A percentile compares a stretch with the other conserved stretches of the same genome.
Evolutionary conservation across 2,329 filamentous ascomycete species (phyloP).

Genomic region (Hypoxylon sp.): DNA sequence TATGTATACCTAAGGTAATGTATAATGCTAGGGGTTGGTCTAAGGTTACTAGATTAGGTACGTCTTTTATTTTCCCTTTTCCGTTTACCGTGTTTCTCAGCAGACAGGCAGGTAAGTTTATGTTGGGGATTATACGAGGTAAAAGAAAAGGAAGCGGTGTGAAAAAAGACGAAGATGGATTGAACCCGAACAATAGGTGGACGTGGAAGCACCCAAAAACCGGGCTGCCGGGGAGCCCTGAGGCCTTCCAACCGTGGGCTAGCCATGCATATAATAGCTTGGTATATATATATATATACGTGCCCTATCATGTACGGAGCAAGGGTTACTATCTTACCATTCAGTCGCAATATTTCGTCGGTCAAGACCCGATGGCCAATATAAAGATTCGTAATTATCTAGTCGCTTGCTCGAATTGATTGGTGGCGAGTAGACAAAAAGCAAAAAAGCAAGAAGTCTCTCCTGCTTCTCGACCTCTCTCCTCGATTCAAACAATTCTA

Average conservation of each 20-base stretch:
- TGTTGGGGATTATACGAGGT: background rate
- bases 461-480: background rate
- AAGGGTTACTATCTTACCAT: background rate
- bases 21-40: background rate
- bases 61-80: background rate
- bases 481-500: background rate
- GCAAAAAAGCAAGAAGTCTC: background rate
- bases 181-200: background rate
- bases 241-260: background rate
- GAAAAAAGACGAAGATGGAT: background rate
- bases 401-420: background rate
- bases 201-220: background rate
- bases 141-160: conserved; percentile 1
- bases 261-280: background rate
- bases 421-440: background rate
- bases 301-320: background rate
- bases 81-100: background rate
- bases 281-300: background rate
- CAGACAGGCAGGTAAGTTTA: too few species aligned
- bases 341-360: background rate
- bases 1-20: background rate
- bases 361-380: background rate
- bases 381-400: conserved; percentile 1
- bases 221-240: background rate
- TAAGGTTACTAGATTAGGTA: background rate